Evolutionary conservation across 108 stramenopile species (phyloP).

Genomic region (Parmales sp.): DNA sequence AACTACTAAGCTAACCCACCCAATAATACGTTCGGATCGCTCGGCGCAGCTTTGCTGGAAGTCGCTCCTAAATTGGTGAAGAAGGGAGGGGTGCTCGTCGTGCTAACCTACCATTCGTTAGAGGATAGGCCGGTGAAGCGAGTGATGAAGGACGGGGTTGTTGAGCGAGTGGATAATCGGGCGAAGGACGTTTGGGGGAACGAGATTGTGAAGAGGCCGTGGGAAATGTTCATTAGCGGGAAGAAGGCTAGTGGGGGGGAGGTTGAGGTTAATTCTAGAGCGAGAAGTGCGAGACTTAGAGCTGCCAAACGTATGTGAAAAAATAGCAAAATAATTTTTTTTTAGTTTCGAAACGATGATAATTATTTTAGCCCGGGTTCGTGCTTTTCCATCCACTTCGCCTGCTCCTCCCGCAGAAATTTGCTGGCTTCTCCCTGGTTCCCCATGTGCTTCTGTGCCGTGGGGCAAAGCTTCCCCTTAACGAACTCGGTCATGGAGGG

Average conservation of each 20-base stretch:
- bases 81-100: slow-evolving; percentile 41
- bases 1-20: too few relatives aligned
- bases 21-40: too few relatives aligned
- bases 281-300: slow-evolving; percentile 66
- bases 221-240: slow-evolving; percentile 52
- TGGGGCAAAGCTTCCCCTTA: too few relatives aligned
- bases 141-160: slow-evolving; percentile 62
- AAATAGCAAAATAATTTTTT: neutral
- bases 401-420: too few relatives aligned
- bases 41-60: slow-evolving; percentile 52
- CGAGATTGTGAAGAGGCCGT: slow-evolving; percentile 46
- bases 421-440: too few relatives aligned
- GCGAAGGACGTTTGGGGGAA: slow-evolving; percentile 67
- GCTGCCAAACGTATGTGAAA: slow-evolving; percentile 39
- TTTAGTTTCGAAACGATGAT: neutral
- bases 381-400: too few relatives aligned
- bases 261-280: slow-evolving; percentile 54
- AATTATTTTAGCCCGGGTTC: too few relatives aligned
- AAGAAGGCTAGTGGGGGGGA: slow-evolving; percentile 62
- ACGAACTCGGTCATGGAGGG: too few relatives aligned
- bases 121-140: slow-evolving; percentile 81
- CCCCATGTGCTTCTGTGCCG: too few relatives aligned
- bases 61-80: slow-evolving; percentile 46
- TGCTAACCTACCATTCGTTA: slow-evolving; percentile 85
- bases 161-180: slow-evolving; percentile 16